Percentiles rank a stretch among this genome's conserved stretches.
These are phyloP conservation scores for Salvia splendens DNA, from an alignment of 257 asterid species.

Conservation along the genomic window DNA sequence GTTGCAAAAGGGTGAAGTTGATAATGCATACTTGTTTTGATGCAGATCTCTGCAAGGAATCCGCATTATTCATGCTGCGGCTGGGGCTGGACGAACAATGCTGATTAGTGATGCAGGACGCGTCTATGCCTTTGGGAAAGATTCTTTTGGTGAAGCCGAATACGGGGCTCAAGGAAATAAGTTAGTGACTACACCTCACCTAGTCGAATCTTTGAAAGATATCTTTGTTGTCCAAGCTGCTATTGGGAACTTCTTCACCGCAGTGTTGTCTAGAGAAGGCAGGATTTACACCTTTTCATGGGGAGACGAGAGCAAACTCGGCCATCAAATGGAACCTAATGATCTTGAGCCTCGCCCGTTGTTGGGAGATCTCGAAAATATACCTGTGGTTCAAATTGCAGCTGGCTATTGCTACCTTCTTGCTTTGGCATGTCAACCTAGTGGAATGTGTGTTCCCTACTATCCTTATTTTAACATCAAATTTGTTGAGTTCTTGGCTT, in stretches of 20 bases:
- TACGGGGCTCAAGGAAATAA: constrained; percentile 76
- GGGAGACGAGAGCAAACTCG: constrained; percentile 91
- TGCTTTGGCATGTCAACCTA: constrained; percentile 92
- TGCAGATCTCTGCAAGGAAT: constrained; percentile 87
- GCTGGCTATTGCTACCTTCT: constrained; percentile 99
- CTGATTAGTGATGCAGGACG: constrained; percentile 77
- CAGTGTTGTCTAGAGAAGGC: constrained; percentile 93
- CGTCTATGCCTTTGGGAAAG: constrained; percentile 91
- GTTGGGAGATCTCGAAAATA: constrained; percentile 78
- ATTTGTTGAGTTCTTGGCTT: not conserved
- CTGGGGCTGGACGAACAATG: constrained; percentile 92
- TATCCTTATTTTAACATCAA: constrained; percentile 13
- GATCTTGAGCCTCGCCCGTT: constrained; percentile 85
- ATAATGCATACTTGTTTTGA: constrained; percentile 37
- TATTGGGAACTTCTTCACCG: constrained; percentile 95
- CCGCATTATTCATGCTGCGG: constrained; percentile 90
- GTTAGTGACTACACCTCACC: constrained; percentile 63
- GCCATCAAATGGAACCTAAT: constrained; percentile 82
- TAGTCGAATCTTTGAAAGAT: constrained; percentile 88
- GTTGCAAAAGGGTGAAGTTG: constrained; percentile 1
- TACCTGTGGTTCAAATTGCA: constrained; percentile 94
- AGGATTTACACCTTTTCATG: constrained; percentile 90
- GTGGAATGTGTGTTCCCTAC: constrained; percentile 74
- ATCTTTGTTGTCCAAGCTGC: constrained; percentile 97
- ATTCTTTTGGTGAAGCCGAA: constrained; percentile 87